Evolutionary conservation across 495 filamentous ascomycete species (phyloP).

Genomic region (Podospora anserina): DNA sequence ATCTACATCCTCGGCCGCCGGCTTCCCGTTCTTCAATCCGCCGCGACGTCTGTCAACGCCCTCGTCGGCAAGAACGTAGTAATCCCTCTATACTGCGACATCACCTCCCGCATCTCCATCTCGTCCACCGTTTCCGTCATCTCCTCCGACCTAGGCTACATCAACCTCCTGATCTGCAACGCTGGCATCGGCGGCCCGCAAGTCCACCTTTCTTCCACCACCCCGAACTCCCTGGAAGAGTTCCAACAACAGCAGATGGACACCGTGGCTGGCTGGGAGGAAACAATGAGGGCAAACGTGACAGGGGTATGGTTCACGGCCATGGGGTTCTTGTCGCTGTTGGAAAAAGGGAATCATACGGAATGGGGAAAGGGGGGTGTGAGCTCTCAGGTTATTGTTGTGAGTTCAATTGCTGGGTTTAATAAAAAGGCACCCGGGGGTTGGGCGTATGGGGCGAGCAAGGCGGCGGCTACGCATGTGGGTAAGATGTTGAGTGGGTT

Average conservation of each 20-base stretch:
- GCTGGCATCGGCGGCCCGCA: conserved; percentile 59
- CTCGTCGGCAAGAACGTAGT: conserved; percentile 33
- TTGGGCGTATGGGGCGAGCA: conserved; percentile 60
- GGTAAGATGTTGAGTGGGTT: conserved; percentile 58
- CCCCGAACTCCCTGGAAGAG: conserved; percentile 16
- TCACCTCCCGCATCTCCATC: conserved; percentile 62
- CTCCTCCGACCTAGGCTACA: conserved; percentile 51
- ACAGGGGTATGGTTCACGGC: conserved; percentile 61
- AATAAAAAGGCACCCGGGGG: conserved; percentile 54
- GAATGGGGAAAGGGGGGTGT: conserved; percentile 17
- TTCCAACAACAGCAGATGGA: conserved; percentile 49
- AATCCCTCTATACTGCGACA: conserved; percentile 62
- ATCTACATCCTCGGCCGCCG: conserved; percentile 74
- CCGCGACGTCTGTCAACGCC: conserved; percentile 39
- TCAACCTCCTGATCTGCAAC: conserved; percentile 68
- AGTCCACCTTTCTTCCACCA: conserved; percentile 18
- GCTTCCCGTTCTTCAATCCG: conserved; percentile 51
- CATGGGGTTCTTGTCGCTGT: conserved; percentile 60
- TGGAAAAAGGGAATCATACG: conserved; percentile 59
- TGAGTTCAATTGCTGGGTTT: conserved; percentile 60
- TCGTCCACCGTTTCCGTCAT: conserved; percentile 51
- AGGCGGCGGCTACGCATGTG: conserved; percentile 61
- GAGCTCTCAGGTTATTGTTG: conserved; percentile 60
- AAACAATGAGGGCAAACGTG: conserved; percentile 58
- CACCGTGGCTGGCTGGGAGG: conserved; percentile 57